These are phyloP conservation scores for Mortierella sp. DNA, from an alignment of 371 early-diverging fungal genomes.

Conservation along the genomic window DNA sequence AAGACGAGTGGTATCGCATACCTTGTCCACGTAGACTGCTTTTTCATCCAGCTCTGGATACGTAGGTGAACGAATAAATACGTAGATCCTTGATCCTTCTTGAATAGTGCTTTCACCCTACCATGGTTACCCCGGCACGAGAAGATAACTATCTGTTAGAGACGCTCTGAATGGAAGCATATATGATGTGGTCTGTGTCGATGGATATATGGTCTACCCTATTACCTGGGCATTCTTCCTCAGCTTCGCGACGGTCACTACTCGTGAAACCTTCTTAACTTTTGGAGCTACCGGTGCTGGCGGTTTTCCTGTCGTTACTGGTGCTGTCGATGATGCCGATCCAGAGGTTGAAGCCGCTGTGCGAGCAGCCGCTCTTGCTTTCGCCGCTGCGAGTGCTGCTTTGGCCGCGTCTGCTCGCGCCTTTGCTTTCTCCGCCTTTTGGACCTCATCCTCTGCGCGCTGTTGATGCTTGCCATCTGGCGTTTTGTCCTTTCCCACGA, in stretches of 20 bases:
- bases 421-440: conserved; percentile 5
- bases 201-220: too few relatives aligned
- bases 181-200: too few relatives aligned
- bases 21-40: conserved; percentile 35
- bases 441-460: not conserved
- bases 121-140: not conserved
- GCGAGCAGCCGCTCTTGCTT: conserved; percentile 29
- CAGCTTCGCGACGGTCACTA: conserved; percentile 34
- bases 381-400: conserved; percentile 34
- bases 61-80: conserved; percentile 26
- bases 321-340: not conserved
- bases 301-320: not conserved
- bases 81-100: conserved; percentile 23
- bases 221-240: conserved; percentile 38
- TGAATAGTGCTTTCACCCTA: conserved; percentile 48
- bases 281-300: conserved; percentile 7
- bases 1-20: too few relatives aligned
- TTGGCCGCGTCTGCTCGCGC: conserved; percentile 30
- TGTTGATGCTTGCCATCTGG: not conserved
- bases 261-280: conserved; percentile 36
- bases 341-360: not conserved
- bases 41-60: conserved; percentile 36
- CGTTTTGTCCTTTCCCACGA: not conserved
- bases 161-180: too few relatives aligned
- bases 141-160: too few relatives aligned